phyloP scores from a whole-genome alignment of 176 grass and related monocot genomes.

The Guadua angustifolia region DNA sequence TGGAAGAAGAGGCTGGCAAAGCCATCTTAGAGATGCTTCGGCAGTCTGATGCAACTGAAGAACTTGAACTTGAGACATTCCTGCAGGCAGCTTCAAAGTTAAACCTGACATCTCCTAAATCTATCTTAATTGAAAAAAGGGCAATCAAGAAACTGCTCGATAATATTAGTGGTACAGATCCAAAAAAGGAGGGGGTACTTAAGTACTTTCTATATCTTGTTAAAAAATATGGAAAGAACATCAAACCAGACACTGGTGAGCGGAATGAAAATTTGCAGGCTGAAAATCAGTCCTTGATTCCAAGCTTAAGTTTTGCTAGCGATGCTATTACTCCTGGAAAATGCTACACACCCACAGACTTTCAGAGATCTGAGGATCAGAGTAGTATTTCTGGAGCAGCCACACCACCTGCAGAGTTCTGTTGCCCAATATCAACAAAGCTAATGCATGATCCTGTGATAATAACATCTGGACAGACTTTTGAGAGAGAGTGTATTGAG shows the following conservation, averaged over 20 bases:
- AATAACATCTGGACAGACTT: conserved; percentile 93
- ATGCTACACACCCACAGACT: conserved; percentile 36
- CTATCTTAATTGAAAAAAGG: conserved; percentile 87
- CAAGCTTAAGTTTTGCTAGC: conserved; percentile 18
- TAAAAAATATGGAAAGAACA: conserved; percentile 76
- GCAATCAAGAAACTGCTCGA: conserved; percentile 71
- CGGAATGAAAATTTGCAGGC: conserved; percentile 44
- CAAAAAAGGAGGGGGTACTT: conserved; percentile 72
- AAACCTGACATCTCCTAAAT: conserved; percentile 79
- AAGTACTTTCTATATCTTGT: conserved; percentile 64
- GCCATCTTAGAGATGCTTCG: conserved; percentile 68
- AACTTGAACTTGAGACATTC: conserved; percentile 74
- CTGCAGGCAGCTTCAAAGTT: conserved; percentile 73
- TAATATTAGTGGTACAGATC: conserved; percentile 61
- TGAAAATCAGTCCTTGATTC: conserved; percentile 39
- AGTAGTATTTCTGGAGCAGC: conserved; percentile 46
- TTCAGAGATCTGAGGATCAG: conserved; percentile 42
- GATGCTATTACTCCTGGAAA: conserved; percentile 50
- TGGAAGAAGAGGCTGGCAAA: conserved; percentile 80
- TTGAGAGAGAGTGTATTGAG: conserved; percentile 81
- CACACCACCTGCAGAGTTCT: conserved; percentile 73
- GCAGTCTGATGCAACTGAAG: conserved; percentile 61
- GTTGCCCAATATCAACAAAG: conserved; percentile 85
- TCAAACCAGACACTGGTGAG: conserved; percentile 51
- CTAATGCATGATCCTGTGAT: conserved; percentile 93